Evolutionary conservation across 164 flowering plant genomes (phyloP), one percentile per base, ranked within the genome.

Genomic region (Stephania japonica): DNA sequence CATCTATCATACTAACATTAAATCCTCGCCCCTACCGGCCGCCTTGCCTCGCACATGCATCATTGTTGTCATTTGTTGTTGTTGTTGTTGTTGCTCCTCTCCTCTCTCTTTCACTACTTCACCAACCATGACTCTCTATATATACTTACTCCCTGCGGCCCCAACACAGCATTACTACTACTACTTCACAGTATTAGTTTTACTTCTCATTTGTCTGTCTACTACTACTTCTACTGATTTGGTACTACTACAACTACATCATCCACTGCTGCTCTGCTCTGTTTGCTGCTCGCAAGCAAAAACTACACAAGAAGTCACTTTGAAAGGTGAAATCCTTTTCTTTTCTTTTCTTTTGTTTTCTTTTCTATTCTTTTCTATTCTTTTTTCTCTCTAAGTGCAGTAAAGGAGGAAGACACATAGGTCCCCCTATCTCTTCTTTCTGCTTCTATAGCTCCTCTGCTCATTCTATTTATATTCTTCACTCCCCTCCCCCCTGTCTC

Each of bases 41-140:
- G 79, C 73, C 77, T 76, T 81, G 72, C 89, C 92, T 89, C 87
- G 83, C 93, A 89, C 84, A 83, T 84, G 84, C 92, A 92, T 89
- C 89, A 92, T 92, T 89, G 90, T 85, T 85, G 88, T 79, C 89
- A 87, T 76, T 65, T 82, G 81, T 49, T 79, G 77, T 82, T 79
- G 76, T 79, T 79, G 78, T 32, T 43, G 25, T 24, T n/a, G 59
- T 78, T 82, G 56, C 73, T 43, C 72, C 59, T 18, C 50, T 67
- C 71, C 41, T 19, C 53, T 24, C 76, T 70, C 70, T 69, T 68
- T 73, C 80, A 38, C 50, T 72, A 32, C 38, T 32, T 32, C 38
- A 32, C 38, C 38, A 32, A 4, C 38, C 38, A 32, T 32, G 38
- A 32, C 26, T 26, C 23, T 26, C 68, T 62, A 62, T 62, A 67